Conservation (phyloP, 179 eudicot species). For the Pouteria campechiana region DNA sequence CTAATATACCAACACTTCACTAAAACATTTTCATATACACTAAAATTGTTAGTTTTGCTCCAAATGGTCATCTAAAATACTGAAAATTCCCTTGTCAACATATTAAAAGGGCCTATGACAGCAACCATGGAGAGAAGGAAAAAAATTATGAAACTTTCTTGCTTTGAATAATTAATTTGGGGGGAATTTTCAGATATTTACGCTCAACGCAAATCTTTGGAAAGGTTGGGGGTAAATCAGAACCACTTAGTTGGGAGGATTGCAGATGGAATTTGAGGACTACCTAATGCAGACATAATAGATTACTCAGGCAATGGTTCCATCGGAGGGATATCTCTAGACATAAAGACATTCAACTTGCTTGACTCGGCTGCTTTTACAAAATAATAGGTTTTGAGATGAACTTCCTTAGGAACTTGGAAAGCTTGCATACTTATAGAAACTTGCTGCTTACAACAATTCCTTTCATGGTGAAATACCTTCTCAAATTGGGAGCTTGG, state of each 20-base stretch:
- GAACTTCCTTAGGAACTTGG: slow-evolving; percentile 63
- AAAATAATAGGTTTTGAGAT: slow-evolving; percentile 62
- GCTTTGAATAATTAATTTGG: slow-evolving; percentile 64
- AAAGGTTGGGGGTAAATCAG: slow-evolving; percentile 60
- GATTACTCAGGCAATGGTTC: slow-evolving; percentile 68
- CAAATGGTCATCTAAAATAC: too few species aligned
- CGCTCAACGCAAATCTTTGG: slow-evolving; percentile 48
- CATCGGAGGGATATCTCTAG: slow-evolving; percentile 43
- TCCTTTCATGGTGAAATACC: slow-evolving; percentile 75
- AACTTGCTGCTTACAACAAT: slow-evolving; percentile 48
- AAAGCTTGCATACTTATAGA: slow-evolving; percentile 37
- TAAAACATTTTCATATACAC: too few species aligned
- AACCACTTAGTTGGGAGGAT: slow-evolving; percentile 63
- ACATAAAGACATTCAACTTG: slow-evolving; percentile 32
- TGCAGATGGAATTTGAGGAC: slow-evolving; percentile 62
- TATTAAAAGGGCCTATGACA: too few species aligned
- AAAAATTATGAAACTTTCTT: too few species aligned
- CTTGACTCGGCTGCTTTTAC: slow-evolving; percentile 47
- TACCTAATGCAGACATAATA: slow-evolving; percentile 49
- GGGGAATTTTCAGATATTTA: slow-evolving; percentile 57
- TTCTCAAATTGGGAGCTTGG: slow-evolving; percentile 36
- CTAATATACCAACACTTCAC: too few species aligned
- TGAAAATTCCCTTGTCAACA: too few species aligned
- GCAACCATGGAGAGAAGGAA: too few species aligned
- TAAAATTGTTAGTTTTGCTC: too few species aligned